Percentiles rank a stretch among this genome's conserved stretches.
These are phyloP conservation scores for Albifimbria verrucaria DNA, from an alignment of 2,329 filamentous ascomycete species.

Conservation along the genomic window DNA sequence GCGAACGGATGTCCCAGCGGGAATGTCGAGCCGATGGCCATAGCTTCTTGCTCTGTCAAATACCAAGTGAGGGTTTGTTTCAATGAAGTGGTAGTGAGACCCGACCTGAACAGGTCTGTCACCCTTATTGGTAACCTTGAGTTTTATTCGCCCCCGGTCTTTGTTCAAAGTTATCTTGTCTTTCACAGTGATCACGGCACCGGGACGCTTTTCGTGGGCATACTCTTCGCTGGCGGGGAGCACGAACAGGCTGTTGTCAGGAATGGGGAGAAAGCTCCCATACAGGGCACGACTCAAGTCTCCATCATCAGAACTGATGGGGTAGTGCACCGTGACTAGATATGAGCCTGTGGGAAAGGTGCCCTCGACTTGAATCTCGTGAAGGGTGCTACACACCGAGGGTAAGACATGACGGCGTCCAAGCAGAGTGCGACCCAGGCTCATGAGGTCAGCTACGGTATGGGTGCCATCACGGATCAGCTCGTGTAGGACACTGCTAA, in stretches of 20 bases:
- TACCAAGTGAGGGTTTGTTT: conserved; percentile 84
- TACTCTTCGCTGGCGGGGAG: conserved; percentile 63
- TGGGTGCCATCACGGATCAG: conserved; percentile 95
- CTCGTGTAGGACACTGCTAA: conserved; percentile 88
- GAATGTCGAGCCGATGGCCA: conserved; percentile 83
- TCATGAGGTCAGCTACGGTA: conserved; percentile 90
- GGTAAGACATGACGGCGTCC: conserved; percentile 89
- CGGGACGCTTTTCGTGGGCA: conserved; percentile 66
- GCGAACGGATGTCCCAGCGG: conserved; percentile 85
- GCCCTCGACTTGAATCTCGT: conserved; percentile 88
- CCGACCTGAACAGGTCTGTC: conserved; percentile 91
- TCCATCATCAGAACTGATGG: conserved; percentile 81
- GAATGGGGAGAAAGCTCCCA: conserved; percentile 84
- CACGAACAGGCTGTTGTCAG: conserved; percentile 65
- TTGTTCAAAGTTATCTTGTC: conserved; percentile 68
- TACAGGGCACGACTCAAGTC: conserved; percentile 85
- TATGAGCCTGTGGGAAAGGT: conserved; percentile 91
- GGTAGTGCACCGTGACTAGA: conserved; percentile 90
- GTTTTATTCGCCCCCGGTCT: conserved; percentile 66
- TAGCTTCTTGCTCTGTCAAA: conserved; percentile 84
- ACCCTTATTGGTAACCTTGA: conserved; percentile 80
- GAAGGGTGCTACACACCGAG: conserved; percentile 72
- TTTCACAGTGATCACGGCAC: conserved; percentile 72
- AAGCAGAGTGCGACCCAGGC: conserved; percentile 85
- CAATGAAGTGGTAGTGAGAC: conserved; percentile 94